Percentiles rank a stretch among this genome's conserved stretches.
Evolutionary conservation across 2,329 filamentous ascomycete genomes (phyloP).

Genomic region (Emmonsia crescens): DNA sequence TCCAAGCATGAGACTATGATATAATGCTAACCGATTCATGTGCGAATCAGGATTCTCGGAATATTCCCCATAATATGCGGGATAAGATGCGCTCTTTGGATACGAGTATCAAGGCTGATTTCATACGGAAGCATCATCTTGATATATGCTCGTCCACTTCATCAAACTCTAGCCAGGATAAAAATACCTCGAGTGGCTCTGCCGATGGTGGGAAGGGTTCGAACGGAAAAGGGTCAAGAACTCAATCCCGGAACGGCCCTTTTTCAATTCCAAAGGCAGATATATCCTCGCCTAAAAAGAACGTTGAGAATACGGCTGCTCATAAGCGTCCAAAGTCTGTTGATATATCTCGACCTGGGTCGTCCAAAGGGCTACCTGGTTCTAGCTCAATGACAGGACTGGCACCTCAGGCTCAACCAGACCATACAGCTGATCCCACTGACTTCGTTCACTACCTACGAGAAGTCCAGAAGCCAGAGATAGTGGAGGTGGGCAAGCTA

Average conservation of each 20-base stretch:
- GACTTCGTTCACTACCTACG: constrained; percentile 81
- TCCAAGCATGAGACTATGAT: constrained; percentile 42
- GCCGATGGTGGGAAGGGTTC: background rate
- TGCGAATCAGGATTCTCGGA: constrained; percentile 60
- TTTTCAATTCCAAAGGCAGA: constrained; percentile 69
- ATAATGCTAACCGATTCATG: background rate
- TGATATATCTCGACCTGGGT: constrained; percentile 54
- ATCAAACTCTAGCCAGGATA: constrained; percentile 28
- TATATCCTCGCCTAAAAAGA: constrained; percentile 59
- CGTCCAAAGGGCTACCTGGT: constrained; percentile 46
- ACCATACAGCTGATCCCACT: constrained; percentile 61
- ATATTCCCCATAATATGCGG: constrained; percentile 86
- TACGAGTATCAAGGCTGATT: constrained; percentile 85
- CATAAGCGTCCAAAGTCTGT: constrained; percentile 62
- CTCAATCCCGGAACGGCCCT: constrained; percentile 56
- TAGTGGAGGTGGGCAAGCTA: constrained; percentile 85
- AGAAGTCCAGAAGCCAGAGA: constrained; percentile 68
- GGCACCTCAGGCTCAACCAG: constrained; percentile 43
- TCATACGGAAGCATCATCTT: constrained; percentile 76
- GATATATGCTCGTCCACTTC: constrained; percentile 46
- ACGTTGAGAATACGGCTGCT: constrained; percentile 52
- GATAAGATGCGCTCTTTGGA: constrained; percentile 90
- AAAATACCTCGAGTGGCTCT: background rate
- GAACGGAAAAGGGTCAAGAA: constrained; percentile 32
- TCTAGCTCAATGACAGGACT: constrained; percentile 47